phyloP scores from a whole-genome alignment of 768 basidiomycete genomes.

The Dacryopinax primogenitus region DNA sequence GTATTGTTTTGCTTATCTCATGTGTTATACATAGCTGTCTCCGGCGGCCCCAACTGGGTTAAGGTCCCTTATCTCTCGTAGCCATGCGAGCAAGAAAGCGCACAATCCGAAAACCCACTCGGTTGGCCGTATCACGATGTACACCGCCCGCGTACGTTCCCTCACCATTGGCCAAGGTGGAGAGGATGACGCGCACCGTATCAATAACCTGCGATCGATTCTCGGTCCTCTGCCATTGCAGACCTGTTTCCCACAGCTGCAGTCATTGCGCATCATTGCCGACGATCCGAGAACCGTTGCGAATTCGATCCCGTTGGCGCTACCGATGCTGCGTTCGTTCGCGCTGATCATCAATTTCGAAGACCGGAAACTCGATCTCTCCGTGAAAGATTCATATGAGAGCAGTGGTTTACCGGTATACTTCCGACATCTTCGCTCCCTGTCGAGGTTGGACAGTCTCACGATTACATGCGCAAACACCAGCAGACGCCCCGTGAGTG shows the following conservation, averaged over 20 bases:
- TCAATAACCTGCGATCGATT: not conserved
- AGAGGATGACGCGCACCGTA: not conserved
- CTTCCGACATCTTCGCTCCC: not conserved
- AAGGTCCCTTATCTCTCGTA: not conserved
- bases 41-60: not conserved
- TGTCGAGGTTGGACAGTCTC: not conserved
- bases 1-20: not conserved
- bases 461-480: not conserved
- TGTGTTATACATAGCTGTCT: not conserved
- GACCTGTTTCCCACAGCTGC: not conserved
- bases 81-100: not conserved
- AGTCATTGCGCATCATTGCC: not conserved
- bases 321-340: not conserved
- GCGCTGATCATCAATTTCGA: not conserved
- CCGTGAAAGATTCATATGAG: not conserved
- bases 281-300: not conserved
- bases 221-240: not conserved
- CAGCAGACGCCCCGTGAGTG: not conserved
- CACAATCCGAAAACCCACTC: not conserved
- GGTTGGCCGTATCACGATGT: slow-evolving; percentile 5
- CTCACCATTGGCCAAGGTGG: slow-evolving; percentile 5
- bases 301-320: not conserved
- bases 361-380: not conserved
- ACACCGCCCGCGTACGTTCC: not conserved
- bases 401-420: not conserved